Evolutionary conservation across 2,329 filamentous ascomycete genomes (phyloP).

Genomic region (Talaromyces marneffei): DNA sequence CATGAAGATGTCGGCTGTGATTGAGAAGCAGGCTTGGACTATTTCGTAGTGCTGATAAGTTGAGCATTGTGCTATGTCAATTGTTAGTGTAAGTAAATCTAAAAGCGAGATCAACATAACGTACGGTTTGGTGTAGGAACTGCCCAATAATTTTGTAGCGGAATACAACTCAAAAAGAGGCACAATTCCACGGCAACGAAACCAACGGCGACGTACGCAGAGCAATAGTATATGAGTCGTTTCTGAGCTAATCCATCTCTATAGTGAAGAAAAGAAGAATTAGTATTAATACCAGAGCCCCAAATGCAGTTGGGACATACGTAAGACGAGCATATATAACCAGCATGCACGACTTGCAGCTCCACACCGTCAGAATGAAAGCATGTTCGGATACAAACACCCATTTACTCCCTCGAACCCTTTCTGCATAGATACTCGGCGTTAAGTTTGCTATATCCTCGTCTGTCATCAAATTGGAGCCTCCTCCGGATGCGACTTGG

Average conservation of each 20-base stretch:
- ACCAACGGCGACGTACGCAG: constrained; percentile 40
- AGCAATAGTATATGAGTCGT: constrained; percentile 33
- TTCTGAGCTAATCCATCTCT: constrained; percentile 29
- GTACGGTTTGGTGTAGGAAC: constrained; percentile 39
- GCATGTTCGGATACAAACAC: constrained; percentile 57
- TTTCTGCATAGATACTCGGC: constrained; percentile 36
- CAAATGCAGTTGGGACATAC: constrained; percentile 20
- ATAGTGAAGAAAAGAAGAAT: not conserved
- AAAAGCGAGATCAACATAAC: constrained; percentile 6
- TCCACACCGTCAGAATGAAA: constrained; percentile 53
- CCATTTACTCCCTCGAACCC: constrained; percentile 54
- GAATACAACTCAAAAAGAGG: constrained; percentile 48
- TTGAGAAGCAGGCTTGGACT: constrained; percentile 42
- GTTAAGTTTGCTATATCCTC: constrained; percentile 44
- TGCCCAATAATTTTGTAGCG: constrained; percentile 48
- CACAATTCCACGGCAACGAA: constrained; percentile 48
- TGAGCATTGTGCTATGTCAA: constrained; percentile 36
- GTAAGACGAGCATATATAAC: constrained; percentile 50
- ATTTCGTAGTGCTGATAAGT: constrained; percentile 43
- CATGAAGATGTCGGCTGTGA: constrained; percentile 41
- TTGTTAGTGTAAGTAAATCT: not conserved
- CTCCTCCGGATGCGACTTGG: constrained; percentile 48
- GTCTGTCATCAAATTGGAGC: constrained; percentile 55
- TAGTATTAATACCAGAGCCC: constrained; percentile 10
- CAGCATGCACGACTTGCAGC: constrained; percentile 50